These are phyloP conservation scores for Pterula multifida DNA, from an alignment of 1,284 basidiomycete species.

Conservation along the genomic window DNA sequence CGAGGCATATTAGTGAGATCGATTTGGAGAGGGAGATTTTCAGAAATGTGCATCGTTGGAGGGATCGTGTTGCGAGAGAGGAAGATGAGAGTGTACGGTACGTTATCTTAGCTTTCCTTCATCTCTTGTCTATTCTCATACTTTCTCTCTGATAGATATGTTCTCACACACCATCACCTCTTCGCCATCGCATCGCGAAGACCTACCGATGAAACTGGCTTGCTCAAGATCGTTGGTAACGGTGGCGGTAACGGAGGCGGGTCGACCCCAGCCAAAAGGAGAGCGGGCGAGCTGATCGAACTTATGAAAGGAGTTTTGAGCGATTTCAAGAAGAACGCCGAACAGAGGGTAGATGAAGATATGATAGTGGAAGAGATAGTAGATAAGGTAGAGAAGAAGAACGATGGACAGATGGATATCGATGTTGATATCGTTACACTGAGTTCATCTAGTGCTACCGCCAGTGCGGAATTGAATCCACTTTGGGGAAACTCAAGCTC, in stretches of 20 bases:
- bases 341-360: too few relatives aligned
- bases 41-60: constrained; percentile 72
- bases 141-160: constrained; percentile 33
- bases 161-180: constrained; percentile 62
- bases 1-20: constrained; percentile 4
- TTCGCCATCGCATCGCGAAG: constrained; percentile 58
- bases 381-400: neutral
- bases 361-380: too few relatives aligned
- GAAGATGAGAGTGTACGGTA: constrained; percentile 84
- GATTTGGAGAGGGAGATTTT: constrained; percentile 50
- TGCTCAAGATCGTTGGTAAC: constrained; percentile 36
- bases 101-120: constrained; percentile 14
- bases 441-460: neutral
- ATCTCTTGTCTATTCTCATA: neutral
- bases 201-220: constrained; percentile 44
- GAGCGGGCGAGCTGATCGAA: constrained; percentile 52
- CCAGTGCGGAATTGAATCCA: too few relatives aligned
- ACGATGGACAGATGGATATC: neutral
- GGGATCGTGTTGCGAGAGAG: constrained; percentile 70
- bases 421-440: neutral
- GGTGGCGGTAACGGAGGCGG: constrained; percentile 31
- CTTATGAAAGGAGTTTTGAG: too few relatives aligned
- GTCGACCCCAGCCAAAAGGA: constrained; percentile 46
- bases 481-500: too few relatives aligned
- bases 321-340: too few relatives aligned